Percentiles rank a stretch among this genome's conserved stretches.
Conservation (phyloP, 1,284 basidiomycete species). For the Caloboletus firmus region DNA sequence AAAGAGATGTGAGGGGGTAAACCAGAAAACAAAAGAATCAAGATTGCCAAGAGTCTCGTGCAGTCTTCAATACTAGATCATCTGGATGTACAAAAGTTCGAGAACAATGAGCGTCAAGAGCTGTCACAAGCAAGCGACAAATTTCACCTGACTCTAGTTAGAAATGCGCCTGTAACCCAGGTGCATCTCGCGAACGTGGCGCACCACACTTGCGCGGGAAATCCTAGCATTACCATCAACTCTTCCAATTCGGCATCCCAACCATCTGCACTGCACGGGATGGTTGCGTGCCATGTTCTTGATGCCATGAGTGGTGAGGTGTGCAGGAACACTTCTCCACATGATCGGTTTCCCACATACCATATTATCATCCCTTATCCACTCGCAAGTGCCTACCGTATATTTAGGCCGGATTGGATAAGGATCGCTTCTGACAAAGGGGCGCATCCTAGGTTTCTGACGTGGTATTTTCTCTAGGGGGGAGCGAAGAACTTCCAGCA, state of each 20-base stretch:
- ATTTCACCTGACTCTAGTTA: constrained; percentile 1
- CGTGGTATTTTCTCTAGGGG: too few relatives aligned
- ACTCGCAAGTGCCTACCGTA: constrained; percentile 10
- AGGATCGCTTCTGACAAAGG: too few relatives aligned
- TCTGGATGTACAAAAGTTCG: background rate
- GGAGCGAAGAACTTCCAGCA: too few relatives aligned
- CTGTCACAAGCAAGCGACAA: background rate
- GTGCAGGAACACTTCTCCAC: background rate
- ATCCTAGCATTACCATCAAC: too few relatives aligned
- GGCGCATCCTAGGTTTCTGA: too few relatives aligned
- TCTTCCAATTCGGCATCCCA: constrained; percentile 6
- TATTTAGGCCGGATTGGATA: too few relatives aligned
- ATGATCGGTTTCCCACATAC: constrained; percentile 10
- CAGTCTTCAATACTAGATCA: background rate
- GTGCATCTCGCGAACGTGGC: constrained; percentile 26
- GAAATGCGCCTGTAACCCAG: constrained; percentile 16
- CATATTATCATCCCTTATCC: constrained; percentile 3
- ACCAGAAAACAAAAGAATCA: background rate
- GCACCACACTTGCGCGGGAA: constrained; percentile 16
- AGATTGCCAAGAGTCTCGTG: background rate
- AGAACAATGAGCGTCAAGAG: background rate
- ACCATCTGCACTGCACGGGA: constrained; percentile 16
- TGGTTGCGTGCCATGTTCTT: accelerated
- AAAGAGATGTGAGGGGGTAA: background rate
- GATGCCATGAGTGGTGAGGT: constrained; percentile 19